Conservation (phyloP, 495 filamentous ascomycete species). For the Neurospora tetraspora region DNA sequence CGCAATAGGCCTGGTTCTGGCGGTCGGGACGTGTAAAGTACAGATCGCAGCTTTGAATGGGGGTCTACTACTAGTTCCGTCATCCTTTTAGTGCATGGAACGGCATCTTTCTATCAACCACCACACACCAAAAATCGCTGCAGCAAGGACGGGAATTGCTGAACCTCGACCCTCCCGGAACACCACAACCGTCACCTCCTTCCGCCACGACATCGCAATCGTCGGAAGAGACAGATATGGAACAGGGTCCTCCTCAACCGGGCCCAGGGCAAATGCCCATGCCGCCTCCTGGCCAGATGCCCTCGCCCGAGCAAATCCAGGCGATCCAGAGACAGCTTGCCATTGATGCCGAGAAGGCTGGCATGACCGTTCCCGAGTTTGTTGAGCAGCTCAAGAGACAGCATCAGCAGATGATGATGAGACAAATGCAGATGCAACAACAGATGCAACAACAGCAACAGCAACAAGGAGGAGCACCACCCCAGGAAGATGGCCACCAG, state of each 20-base stretch:
- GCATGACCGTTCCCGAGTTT: slow-evolving; percentile 67
- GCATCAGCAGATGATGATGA: slow-evolving; percentile 50
- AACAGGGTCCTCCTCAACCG: slow-evolving; percentile 4
- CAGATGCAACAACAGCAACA: slow-evolving; percentile 50
- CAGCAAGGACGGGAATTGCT: background rate
- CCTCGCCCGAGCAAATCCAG: slow-evolving; percentile 75
- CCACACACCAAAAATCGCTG: background rate
- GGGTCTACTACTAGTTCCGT: background rate
- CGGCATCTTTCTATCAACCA: too few species aligned
- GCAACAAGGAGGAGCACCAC: slow-evolving; percentile 16
- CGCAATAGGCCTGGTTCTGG: background rate
- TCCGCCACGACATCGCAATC: background rate
- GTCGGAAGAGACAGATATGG: slow-evolving; percentile 3
- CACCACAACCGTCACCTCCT: background rate
- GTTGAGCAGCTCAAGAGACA: slow-evolving; percentile 46
- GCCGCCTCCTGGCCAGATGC: slow-evolving; percentile 46
- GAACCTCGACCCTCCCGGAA: background rate
- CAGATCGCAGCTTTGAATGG: background rate
- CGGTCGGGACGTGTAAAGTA: background rate
- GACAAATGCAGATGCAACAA: slow-evolving; percentile 55
- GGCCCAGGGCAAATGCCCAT: slow-evolving; percentile 26
- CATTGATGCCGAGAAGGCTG: slow-evolving; percentile 60
- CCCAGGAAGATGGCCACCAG: slow-evolving; percentile 7
- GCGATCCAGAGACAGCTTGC: slow-evolving; percentile 78
- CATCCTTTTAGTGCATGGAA: slow-evolving; percentile 1